Conservation (phyloP, 1,284 basidiomycete species). For the Phellopilus nigrolimitatus region DNA sequence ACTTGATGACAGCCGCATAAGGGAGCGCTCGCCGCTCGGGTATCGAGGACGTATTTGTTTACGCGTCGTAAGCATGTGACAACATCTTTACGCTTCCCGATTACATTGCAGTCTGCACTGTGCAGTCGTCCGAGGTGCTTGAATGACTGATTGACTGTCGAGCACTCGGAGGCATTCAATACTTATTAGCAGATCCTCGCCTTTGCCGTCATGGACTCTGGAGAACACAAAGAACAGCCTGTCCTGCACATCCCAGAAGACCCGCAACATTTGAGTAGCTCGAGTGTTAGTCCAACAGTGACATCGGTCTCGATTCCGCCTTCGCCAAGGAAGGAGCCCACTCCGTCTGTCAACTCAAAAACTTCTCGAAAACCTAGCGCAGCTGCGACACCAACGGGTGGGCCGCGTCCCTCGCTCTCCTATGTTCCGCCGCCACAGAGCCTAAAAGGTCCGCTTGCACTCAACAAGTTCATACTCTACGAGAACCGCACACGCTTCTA, state of each 20-base stretch:
- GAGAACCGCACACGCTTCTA: constrained; percentile 87
- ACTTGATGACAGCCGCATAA: too few species aligned
- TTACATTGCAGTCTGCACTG: too few species aligned
- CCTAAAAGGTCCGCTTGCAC: constrained; percentile 34
- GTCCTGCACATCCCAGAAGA: constrained; percentile 4
- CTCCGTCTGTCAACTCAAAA: constrained; percentile 20
- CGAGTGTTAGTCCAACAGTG: constrained; percentile 8
- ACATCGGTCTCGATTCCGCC: constrained; percentile 8
- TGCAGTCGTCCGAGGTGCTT: too few species aligned
- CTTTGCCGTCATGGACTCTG: constrained; percentile 1
- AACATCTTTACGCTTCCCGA: too few species aligned
- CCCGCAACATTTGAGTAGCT: neutral
- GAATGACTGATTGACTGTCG: too few species aligned
- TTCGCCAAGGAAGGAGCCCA: constrained; percentile 19
- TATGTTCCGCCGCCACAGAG: constrained; percentile 21
- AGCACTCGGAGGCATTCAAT: too few species aligned
- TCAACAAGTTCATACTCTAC: constrained; percentile 89
- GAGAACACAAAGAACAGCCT: neutral
- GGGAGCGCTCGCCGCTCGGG: too few species aligned
- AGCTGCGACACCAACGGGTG: neutral
- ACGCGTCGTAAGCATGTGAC: too few species aligned
- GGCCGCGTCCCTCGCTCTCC: constrained; percentile 19
- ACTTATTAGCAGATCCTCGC: too few species aligned
- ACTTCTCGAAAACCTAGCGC: constrained; percentile 20
- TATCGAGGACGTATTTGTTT: too few species aligned